These are phyloP conservation scores for Ceriops decandra DNA, from an alignment of 345 rosid genomes.

Conservation along the genomic window DNA sequence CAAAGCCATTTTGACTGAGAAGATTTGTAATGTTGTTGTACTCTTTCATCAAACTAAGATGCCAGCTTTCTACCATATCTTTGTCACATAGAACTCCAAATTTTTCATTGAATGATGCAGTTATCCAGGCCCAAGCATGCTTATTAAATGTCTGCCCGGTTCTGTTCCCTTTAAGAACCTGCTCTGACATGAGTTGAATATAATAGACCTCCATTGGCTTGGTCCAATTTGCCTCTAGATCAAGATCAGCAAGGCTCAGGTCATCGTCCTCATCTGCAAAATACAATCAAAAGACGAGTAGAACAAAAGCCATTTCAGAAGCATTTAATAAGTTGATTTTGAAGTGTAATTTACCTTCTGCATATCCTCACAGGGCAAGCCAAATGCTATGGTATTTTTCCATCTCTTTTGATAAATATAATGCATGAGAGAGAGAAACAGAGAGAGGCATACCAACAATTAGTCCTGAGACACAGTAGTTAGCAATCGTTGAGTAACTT, in stretches of 20 bases:
- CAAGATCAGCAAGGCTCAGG: slow-evolving; percentile 19
- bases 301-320: background rate
- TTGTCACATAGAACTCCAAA: slow-evolving; percentile 24
- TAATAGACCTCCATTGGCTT: slow-evolving; percentile 23
- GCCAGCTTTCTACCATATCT: slow-evolving; percentile 16
- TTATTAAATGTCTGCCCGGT: slow-evolving; percentile 16
- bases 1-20: slow-evolving; percentile 24
- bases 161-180: slow-evolving; percentile 20
- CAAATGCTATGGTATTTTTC: too few relatives aligned
- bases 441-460: slow-evolving; percentile 15
- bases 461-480: slow-evolving; percentile 12
- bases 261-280: slow-evolving; percentile 36
- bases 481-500: slow-evolving; percentile 18
- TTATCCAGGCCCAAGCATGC: slow-evolving; percentile 24
- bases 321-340: background rate
- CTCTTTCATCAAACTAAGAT: slow-evolving; percentile 24
- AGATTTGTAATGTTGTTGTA: slow-evolving; percentile 19
- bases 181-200: slow-evolving; percentile 26
- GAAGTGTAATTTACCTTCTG: too few relatives aligned
- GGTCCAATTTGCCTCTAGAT: slow-evolving; percentile 29
- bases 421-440: background rate
- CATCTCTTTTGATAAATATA: background rate
- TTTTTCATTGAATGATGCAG: slow-evolving; percentile 20
- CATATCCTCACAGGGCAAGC: too few relatives aligned
- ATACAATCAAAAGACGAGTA: slow-evolving; percentile 10